Evolutionary conservation across 1,139 yeast species (phyloP).

Genomic region (Yamadazyma oceani): DNA sequence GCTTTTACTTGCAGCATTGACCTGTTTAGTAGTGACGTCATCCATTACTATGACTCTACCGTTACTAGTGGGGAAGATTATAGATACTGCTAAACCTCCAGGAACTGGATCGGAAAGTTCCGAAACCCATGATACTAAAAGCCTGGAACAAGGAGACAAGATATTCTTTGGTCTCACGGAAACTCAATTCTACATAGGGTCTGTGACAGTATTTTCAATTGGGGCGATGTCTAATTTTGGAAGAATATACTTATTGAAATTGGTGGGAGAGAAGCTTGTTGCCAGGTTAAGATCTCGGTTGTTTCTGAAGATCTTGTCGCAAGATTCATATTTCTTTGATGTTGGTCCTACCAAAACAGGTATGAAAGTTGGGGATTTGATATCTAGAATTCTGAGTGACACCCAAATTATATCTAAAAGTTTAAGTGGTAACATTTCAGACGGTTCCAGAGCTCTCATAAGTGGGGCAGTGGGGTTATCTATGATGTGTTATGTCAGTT

Average conservation of each 20-base stretch:
- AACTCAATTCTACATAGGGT: slow-evolving; percentile 33
- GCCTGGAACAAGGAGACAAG: slow-evolving; percentile 34
- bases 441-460: slow-evolving; percentile 79
- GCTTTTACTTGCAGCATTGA: slow-evolving; percentile 49
- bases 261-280: slow-evolving; percentile 83
- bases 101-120: slow-evolving; percentile 4
- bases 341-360: slow-evolving; percentile 54
- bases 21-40: slow-evolving; percentile 57
- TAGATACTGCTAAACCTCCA: slow-evolving; percentile 36
- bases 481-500: slow-evolving; percentile 88
- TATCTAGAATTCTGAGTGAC: slow-evolving; percentile 83
- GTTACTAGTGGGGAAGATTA: slow-evolving; percentile 72
- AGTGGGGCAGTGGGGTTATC: slow-evolving; percentile 77
- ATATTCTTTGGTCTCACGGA: slow-evolving; percentile 34
- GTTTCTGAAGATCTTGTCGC: slow-evolving; percentile 73
- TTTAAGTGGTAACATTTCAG: slow-evolving; percentile 85
- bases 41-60: slow-evolving; percentile 68
- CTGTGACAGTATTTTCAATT: slow-evolving; percentile 52
- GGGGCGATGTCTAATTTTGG: slow-evolving; percentile 84
- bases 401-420: slow-evolving; percentile 88
- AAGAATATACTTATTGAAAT: slow-evolving; percentile 68
- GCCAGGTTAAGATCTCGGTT: slow-evolving; percentile 77
- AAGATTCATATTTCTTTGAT: slow-evolving; percentile 92
- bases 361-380: slow-evolving; percentile 86
- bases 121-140: slow-evolving; percentile 7